These are phyloP conservation scores for Dentipellis fragilis DNA, from an alignment of 768 basidiomycete genomes.

Conservation along the genomic window DNA sequence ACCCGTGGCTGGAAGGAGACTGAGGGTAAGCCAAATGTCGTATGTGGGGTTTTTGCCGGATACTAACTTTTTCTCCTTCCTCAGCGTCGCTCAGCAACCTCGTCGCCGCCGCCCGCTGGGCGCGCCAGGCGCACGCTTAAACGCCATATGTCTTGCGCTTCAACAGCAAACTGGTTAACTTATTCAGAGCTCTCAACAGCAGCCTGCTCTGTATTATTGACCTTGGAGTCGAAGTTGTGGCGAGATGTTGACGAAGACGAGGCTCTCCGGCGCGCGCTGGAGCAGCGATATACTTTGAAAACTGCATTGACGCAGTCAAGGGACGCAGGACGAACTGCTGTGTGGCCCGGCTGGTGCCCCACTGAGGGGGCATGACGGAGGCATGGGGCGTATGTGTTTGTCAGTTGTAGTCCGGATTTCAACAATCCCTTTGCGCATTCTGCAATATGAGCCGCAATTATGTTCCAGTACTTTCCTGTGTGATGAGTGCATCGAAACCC, in stretches of 20 bases:
- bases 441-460: not conserved
- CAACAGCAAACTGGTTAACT: conserved; percentile 79
- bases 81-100: conserved; percentile 73
- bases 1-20: conserved; percentile 99
- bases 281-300: conserved; percentile 1
- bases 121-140: conserved; percentile 76
- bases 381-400: conserved; percentile 21
- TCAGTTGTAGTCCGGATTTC: conserved; percentile 58
- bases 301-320: conserved; percentile 6
- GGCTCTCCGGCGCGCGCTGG: conserved; percentile 8
- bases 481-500: no score
- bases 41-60: not conserved
- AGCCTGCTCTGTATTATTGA: conserved; percentile 4
- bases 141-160: conserved; percentile 51
- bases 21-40: conserved; percentile 37
- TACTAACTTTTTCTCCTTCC: conserved; percentile 8
- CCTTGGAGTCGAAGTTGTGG: conserved; percentile 10
- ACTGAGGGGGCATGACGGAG: conserved; percentile 7
- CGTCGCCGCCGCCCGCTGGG: conserved; percentile 89
- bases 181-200: conserved; percentile 25
- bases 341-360: not conserved
- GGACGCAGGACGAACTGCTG: not conserved
- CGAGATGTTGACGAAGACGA: conserved; percentile 4
- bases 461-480: no score
- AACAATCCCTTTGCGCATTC: conserved; percentile 49